Evolutionary conservation across 1,284 basidiomycete species (phyloP).

Genomic region (Microbotryum scabiosae): DNA sequence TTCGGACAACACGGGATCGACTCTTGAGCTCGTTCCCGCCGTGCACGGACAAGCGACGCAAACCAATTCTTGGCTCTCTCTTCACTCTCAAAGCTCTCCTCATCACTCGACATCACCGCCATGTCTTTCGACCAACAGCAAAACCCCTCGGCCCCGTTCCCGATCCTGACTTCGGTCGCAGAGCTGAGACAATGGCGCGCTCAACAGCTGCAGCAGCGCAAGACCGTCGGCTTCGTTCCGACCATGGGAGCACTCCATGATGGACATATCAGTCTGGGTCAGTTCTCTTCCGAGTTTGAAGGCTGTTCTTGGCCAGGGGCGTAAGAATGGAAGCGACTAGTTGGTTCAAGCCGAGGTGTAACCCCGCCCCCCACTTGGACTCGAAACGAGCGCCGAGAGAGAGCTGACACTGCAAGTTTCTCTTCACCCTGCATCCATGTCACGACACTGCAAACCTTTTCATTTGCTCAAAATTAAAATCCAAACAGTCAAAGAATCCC

Average conservation of each 20-base stretch:
- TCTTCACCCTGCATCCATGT: too few species aligned
- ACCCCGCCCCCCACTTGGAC: neutral
- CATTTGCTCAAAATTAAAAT: neutral
- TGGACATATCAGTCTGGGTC: constrained; percentile 83
- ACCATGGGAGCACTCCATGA: constrained; percentile 97
- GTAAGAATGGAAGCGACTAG: neutral
- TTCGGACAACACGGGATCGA: too few species aligned
- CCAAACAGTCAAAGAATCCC: constrained; percentile 50
- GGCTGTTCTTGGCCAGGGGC: neutral
- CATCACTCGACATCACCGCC: neutral
- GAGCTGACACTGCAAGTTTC: neutral
- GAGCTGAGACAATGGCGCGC: constrained; percentile 69
- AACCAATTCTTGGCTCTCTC: too few species aligned
- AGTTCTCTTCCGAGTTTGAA: constrained; percentile 11
- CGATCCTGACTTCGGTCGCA: constrained; percentile 62
- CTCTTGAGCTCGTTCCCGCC: too few species aligned
- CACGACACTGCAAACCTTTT: neutral
- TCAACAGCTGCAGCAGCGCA: constrained; percentile 40
- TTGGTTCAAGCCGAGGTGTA: neutral
- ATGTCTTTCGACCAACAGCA: neutral
- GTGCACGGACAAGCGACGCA: too few species aligned
- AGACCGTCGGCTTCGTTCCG: constrained; percentile 76
- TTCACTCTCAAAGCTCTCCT: neutral
- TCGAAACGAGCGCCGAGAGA: too few species aligned
- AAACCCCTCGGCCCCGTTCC: constrained; percentile 42